These are phyloP conservation scores for Musa troglodytarum DNA, from an alignment of 176 grass and related monocot genomes.

Conservation along the genomic window DNA sequence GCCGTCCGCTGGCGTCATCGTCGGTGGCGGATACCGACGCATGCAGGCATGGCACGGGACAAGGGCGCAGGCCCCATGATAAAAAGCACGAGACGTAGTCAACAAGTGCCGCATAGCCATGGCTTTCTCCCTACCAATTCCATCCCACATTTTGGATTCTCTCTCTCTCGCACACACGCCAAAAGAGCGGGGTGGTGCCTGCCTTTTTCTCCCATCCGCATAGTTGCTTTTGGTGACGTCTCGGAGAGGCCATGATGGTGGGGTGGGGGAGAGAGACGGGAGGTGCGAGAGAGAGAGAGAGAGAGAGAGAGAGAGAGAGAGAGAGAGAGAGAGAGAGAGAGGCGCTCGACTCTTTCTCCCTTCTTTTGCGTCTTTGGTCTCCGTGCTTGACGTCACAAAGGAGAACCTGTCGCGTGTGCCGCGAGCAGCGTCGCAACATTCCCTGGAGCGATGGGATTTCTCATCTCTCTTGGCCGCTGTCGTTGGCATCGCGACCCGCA, in stretches of 20 bases:
- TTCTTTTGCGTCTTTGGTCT: conserved; percentile 1
- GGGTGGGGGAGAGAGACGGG: conserved; percentile 5
- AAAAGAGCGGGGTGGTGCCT: too few relatives aligned
- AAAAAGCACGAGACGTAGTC: conserved; percentile 25
- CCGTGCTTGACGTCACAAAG: conserved; percentile 13
- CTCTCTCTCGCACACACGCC: too few relatives aligned
- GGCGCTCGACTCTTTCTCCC: neutral
- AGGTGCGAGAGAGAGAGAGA: neutral
- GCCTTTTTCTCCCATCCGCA: neutral
- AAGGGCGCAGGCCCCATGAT: conserved; percentile 17
- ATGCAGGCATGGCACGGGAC: neutral
- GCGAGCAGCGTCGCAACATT: neutral
- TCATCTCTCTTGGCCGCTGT: neutral
- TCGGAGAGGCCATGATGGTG: conserved; percentile 9
- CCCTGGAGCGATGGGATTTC: neutral
- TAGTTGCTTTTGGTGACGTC: neutral
- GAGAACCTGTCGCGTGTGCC: conserved; percentile 2
- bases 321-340: too few relatives aligned
- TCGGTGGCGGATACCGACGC: conserved; percentile 26
- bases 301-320: neutral
- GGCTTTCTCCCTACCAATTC: neutral
- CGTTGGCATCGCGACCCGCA: neutral
- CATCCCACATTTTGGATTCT: neutral
- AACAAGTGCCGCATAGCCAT: neutral
- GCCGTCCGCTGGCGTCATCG: conserved; percentile 4